Base-by-base conservation (phyloP, 23 red algal genomes). In the Gracilaria domingensis region DNA sequence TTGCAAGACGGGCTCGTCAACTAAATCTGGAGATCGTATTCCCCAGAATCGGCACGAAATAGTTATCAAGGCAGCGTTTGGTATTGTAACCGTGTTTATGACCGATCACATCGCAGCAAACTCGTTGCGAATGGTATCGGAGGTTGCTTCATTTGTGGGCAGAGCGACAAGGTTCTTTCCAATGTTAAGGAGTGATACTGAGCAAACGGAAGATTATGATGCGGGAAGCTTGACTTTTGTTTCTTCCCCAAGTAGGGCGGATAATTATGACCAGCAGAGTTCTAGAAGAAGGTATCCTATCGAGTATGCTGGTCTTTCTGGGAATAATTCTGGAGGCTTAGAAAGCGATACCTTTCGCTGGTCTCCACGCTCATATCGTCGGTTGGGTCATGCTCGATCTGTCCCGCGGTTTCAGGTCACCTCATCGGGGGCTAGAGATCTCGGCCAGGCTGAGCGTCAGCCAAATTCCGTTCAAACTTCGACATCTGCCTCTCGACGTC, bases 141-240 rank as follows among this genome's bases (percentile, higher is more conserved):
- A 90, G 8, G 76, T 90, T 47, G 87, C 87, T 37, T 90, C 87
- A 48, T 81, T 69, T 67, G 87, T 90, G 16, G 66, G 76, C 16
- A 56, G 58, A 48, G 56, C 57, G 17, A 70, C 87, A 35, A 77
- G 24, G 57, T 67, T 57, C 33, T 66, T 90, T 67, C 87, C 87
- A 49, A 81, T 81, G 76, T 33, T 90, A 36, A 71, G 74, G 23
- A 24, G 26, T 53, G 72, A 77, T 14, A 25, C n/a, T 25, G 72
- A 77, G 45, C 40, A 77, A 30, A 77, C 35, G 23, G 72, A 25
- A 29, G 21, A 51, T 50, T 7, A 33, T 51, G 72, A 51, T 28
- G 72, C 12, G 36, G 40, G 38, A 20, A 21, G 7, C 21, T 23
- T 45, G 16, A 45, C 13, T 11, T 50, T 77, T 50, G 8, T 30